phyloP scores from a whole-genome alignment of 768 basidiomycete genomes.

The Tylopilus sp. region DNA sequence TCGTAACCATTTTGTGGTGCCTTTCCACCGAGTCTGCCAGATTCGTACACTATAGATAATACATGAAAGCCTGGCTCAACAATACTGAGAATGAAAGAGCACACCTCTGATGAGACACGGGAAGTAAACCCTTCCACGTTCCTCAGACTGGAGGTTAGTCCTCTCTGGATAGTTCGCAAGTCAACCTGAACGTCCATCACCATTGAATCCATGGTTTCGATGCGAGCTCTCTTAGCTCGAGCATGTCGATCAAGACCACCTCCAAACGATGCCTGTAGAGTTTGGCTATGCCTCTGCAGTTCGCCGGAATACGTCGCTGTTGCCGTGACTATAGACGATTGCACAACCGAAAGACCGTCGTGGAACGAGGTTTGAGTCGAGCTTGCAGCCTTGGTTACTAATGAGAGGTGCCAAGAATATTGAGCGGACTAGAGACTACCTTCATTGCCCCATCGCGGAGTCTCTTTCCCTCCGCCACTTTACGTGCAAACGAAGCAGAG shows the following conservation, averaged over 20 bases:
- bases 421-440: constrained; percentile 37
- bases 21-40: constrained; percentile 39
- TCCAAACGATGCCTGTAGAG: constrained; percentile 40
- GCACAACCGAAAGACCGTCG: constrained; percentile 43
- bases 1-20: constrained; percentile 41
- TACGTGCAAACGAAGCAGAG: constrained; percentile 39
- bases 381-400: constrained; percentile 36
- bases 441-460: constrained; percentile 57
- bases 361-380: constrained; percentile 39
- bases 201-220: constrained; percentile 54
- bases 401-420: constrained; percentile 11
- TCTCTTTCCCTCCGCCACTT: constrained; percentile 48
- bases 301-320: constrained; percentile 49
- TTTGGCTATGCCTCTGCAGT: constrained; percentile 46
- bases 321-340: constrained; percentile 43
- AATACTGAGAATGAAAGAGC: constrained; percentile 7
- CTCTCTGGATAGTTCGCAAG: constrained; percentile 48
- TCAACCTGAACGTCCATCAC: constrained; percentile 48
- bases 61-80: neutral
- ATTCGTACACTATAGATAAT: constrained; percentile 37
- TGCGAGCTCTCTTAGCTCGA: constrained; percentile 63
- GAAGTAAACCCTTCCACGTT: constrained; percentile 42
- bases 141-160: constrained; percentile 47
- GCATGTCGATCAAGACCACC: constrained; percentile 61
- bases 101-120: constrained; percentile 52